Conservation (phyloP, 2,329 filamentous ascomycete species). For the Setomelanomma holmii region DNA sequence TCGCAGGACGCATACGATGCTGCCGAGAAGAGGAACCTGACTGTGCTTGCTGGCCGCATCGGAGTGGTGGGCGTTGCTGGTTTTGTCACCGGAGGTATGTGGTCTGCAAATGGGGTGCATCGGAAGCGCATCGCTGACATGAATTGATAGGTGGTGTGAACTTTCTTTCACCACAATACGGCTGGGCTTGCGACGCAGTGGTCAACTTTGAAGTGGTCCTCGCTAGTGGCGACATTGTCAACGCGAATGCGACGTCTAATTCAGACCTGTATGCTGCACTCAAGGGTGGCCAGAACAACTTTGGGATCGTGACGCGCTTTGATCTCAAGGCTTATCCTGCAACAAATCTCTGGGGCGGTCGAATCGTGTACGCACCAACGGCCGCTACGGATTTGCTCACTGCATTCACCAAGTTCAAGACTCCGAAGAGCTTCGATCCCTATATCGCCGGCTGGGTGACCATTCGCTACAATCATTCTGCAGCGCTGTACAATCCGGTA, state of each 20-base stretch:
- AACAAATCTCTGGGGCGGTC: constrained; percentile 24
- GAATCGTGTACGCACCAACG: constrained; percentile 19
- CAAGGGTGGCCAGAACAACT: constrained; percentile 54
- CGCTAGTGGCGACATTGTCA: constrained; percentile 43
- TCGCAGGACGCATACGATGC: constrained; percentile 48
- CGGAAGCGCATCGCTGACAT: too few species aligned
- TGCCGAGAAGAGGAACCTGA: constrained; percentile 23
- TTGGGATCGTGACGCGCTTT: constrained; percentile 53
- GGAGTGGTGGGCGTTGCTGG: constrained; percentile 38
- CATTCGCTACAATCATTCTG: constrained; percentile 27
- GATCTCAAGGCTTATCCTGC: constrained; percentile 40
- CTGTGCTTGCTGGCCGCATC: constrained; percentile 32
- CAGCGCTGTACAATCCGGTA: constrained; percentile 19
- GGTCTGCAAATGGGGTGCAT: too few species aligned
- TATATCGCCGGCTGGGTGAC: constrained; percentile 36
- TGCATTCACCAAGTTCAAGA: constrained; percentile 31
- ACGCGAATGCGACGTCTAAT: constrained; percentile 41
- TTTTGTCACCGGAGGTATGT: constrained; percentile 37
- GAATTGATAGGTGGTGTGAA: constrained; percentile 13
- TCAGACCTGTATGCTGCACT: constrained; percentile 51
- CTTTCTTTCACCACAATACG: constrained; percentile 17
- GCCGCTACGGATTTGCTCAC: constrained; percentile 19
- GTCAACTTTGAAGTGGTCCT: constrained; percentile 45
- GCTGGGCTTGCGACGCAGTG: constrained; percentile 30
- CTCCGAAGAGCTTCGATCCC: constrained; percentile 20